Evolutionary conservation across 768 basidiomycete genomes (phyloP).

Genomic region (Termitomyces sp.): DNA sequence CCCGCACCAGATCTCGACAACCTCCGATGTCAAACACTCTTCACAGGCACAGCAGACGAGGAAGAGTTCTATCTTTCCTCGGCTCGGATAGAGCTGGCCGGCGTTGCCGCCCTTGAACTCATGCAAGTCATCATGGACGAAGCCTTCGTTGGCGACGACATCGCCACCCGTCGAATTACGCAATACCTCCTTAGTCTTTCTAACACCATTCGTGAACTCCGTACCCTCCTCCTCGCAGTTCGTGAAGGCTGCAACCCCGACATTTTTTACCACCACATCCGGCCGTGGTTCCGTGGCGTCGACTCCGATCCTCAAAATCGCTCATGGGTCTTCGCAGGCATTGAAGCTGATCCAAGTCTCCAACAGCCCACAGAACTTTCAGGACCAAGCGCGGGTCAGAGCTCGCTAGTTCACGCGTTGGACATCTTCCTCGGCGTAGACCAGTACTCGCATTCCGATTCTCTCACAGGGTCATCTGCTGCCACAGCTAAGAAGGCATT

Average conservation of each 20-base stretch:
- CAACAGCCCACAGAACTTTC: conserved; percentile 56
- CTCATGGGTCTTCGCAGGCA: conserved; percentile 57
- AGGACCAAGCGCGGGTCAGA: conserved; percentile 85
- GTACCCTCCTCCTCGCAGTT: conserved; percentile 64
- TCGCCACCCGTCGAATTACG: conserved; percentile 64
- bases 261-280: conserved; percentile 69
- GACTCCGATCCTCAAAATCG: conserved; percentile 49
- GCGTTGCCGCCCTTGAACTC: conserved; percentile 79
- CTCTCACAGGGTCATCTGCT: conserved; percentile 25
- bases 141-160: conserved; percentile 73
- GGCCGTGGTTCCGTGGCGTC: conserved; percentile 84
- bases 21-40: conserved; percentile 66
- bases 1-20: conserved; percentile 52
- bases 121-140: conserved; percentile 93
- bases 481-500: conserved; percentile 41
- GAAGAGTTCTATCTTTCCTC: conserved; percentile 91
- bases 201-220: conserved; percentile 64
- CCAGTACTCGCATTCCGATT: conserved; percentile 36
- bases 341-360: conserved; percentile 43
- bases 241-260: conserved; percentile 73
- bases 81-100: conserved; percentile 85
- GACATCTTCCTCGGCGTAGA: conserved; percentile 76
- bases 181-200: conserved; percentile 67
- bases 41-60: conserved; percentile 82
- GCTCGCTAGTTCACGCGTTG: conserved; percentile 72